Conservation (phyloP, 176 grass and related monocot species). For the Paspalum notatum region DNA sequence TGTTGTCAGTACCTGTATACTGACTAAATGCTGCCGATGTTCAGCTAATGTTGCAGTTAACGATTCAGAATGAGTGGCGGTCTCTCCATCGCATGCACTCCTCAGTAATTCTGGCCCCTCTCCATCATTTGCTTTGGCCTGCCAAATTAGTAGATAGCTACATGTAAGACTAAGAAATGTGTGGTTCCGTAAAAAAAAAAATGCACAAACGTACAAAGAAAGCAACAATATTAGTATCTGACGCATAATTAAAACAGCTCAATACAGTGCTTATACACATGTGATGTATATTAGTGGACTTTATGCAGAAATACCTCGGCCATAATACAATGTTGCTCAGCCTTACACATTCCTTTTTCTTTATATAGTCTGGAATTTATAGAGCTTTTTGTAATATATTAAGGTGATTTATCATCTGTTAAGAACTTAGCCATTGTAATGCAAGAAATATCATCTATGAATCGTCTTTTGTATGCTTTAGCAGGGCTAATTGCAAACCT, state of each 20-base stretch:
- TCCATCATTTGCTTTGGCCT: conserved; percentile 97
- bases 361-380: conserved; percentile 23
- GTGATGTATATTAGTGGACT: not conserved
- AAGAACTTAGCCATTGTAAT: conserved; percentile 1
- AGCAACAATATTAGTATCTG: conserved; percentile 7
- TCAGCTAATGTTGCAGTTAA: conserved; percentile 87
- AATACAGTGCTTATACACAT: not conserved
- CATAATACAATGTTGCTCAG: not conserved
- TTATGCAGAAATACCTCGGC: not conserved
- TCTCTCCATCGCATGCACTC: conserved; percentile 65
- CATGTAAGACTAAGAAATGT: not conserved
- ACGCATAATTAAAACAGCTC: not conserved
- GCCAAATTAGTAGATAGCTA: conserved; percentile 39
- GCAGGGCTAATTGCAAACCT: too few relatives aligned
- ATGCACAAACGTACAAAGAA: conserved; percentile 5
- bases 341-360: not conserved
- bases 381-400: not conserved
- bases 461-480: not conserved
- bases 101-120: conserved; percentile 95
- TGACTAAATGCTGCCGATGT: conserved; percentile 97
- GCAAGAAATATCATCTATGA: not conserved
- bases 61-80: conserved; percentile 85
- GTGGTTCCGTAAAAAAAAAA: conserved; percentile 23
- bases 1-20: conserved; percentile 89
- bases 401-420: not conserved